phyloP scores from a whole-genome alignment of 2,329 filamentous ascomycete genomes.

The Ascochyta clinopodiicola region DNA sequence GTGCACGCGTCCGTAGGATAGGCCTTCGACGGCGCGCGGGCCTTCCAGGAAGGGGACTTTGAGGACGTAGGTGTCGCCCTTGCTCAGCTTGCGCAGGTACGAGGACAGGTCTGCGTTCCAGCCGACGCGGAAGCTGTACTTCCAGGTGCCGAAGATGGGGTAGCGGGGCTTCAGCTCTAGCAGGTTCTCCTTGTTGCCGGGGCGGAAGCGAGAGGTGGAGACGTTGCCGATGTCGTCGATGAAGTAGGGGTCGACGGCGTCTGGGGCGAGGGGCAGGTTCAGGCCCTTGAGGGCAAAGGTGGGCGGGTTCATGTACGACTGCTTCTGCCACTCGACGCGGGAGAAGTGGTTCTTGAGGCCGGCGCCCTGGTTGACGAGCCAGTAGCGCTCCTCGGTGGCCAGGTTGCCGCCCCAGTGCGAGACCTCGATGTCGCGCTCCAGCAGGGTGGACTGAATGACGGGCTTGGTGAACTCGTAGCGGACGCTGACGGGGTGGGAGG shows the following conservation, averaged over 20 bases:
- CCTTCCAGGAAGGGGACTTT: constrained; percentile 94
- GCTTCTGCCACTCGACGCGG: constrained; percentile 57
- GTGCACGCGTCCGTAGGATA: constrained; percentile 82
- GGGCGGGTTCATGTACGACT: constrained; percentile 74
- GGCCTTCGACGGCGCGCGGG: constrained; percentile 81
- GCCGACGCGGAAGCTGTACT: constrained; percentile 94
- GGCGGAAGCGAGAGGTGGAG: constrained; percentile 87
- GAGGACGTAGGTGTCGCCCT: constrained; percentile 77
- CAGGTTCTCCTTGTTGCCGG: constrained; percentile 75
- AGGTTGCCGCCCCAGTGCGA: constrained; percentile 98
- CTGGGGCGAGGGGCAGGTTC: constrained; percentile 77
- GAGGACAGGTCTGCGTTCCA: constrained; percentile 88
- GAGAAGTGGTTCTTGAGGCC: constrained; percentile 64
- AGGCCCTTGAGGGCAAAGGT: constrained; percentile 82
- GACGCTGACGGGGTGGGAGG: constrained; percentile 73
- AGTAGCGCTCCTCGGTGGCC: constrained; percentile 93
- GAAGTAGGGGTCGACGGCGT: constrained; percentile 89
- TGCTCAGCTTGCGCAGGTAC: constrained; percentile 71
- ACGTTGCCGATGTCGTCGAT: constrained; percentile 97
- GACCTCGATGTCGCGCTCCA: constrained; percentile 93
- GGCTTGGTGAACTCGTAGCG: constrained; percentile 97
- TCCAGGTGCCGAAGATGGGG: constrained; percentile 97
- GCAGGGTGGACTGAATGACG: constrained; percentile 74
- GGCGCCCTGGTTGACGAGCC: constrained; percentile 84
- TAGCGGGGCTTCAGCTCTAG: constrained; percentile 93